Conservation (phyloP, 2,329 filamentous ascomycete genomes). For the Hypocrella siamensis region DNA sequence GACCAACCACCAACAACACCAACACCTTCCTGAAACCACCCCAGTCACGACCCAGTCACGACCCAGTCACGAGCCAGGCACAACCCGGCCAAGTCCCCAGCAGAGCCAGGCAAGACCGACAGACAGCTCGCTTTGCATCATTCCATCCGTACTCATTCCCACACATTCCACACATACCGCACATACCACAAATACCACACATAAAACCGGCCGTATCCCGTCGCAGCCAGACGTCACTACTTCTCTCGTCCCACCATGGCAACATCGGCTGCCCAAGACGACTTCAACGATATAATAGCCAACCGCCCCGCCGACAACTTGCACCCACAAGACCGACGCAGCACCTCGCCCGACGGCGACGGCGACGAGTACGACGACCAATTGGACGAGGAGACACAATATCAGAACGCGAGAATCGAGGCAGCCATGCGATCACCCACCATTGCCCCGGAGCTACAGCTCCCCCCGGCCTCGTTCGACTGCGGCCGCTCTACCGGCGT, state of each 20-base stretch:
- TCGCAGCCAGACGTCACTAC: not conserved
- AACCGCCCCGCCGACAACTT: slow-evolving; percentile 28
- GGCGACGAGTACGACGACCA: slow-evolving; percentile 29
- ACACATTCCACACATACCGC: no score
- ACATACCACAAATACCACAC: no score
- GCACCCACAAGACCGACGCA: slow-evolving; percentile 47
- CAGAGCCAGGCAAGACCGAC: no score
- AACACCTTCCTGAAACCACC: no score
- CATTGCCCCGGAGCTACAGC: slow-evolving; percentile 34
- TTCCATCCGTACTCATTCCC: no score
- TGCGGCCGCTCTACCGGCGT: slow-evolving; percentile 61
- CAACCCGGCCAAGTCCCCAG: no score
- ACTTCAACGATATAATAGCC: slow-evolving; percentile 47
- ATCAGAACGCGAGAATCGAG: slow-evolving; percentile 40
- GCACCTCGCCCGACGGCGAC: no score
- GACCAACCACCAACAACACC: no score
- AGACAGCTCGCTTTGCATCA: no score
- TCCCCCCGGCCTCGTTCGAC: slow-evolving; percentile 48
- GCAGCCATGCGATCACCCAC: slow-evolving; percentile 50
- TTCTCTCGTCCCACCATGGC: slow-evolving; percentile 27
- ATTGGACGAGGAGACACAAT: slow-evolving; percentile 38
- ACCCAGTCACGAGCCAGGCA: no score
- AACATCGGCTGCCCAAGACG: slow-evolving; percentile 48
- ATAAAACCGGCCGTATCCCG: no score
- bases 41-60: no score